These are phyloP conservation scores for Begonia peltatifolia DNA, from an alignment of 306 rosid genomes.

Conservation along the genomic window DNA sequence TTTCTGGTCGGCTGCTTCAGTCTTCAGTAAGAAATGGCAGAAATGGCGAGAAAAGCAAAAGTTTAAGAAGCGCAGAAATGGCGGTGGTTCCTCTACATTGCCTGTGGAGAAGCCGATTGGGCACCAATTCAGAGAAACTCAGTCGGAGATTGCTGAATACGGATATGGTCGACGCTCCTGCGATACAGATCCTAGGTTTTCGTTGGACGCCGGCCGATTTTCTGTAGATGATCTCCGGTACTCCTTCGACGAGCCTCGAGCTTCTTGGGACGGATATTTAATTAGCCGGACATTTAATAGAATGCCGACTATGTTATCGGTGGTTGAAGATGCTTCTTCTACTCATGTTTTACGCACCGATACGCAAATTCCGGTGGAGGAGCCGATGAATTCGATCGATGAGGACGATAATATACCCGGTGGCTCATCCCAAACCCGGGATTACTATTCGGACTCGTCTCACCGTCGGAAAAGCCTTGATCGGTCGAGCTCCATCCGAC, in stretches of 20 bases:
- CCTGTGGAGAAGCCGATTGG: slow-evolving; percentile 97
- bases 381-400: slow-evolving; percentile 29
- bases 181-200: slow-evolving; percentile 93
- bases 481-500: slow-evolving; percentile 74
- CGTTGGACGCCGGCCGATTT: slow-evolving; percentile 27
- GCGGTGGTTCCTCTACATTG: slow-evolving; percentile 53
- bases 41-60: slow-evolving; percentile 98
- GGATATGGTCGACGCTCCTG: slow-evolving; percentile 93
- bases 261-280: slow-evolving; percentile 92
- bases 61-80: slow-evolving; percentile 72
- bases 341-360: slow-evolving; percentile 54
- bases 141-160: slow-evolving; percentile 96
- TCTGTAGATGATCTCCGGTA: slow-evolving; percentile 59
- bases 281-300: slow-evolving; percentile 50
- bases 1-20: slow-evolving; percentile 96
- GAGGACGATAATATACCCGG: slow-evolving; percentile 59
- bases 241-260: slow-evolving; percentile 88
- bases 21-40: slow-evolving; percentile 90
- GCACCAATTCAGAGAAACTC: slow-evolving; percentile 89
- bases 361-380: slow-evolving; percentile 72
- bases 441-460: slow-evolving; percentile 69
- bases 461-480: slow-evolving; percentile 84
- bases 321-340: slow-evolving; percentile 75
- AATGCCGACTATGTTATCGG: slow-evolving; percentile 89
- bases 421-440: slow-evolving; percentile 67